phyloP scores from a whole-genome alignment of 441 rosid genomes.

The Manihot esculenta region DNA sequence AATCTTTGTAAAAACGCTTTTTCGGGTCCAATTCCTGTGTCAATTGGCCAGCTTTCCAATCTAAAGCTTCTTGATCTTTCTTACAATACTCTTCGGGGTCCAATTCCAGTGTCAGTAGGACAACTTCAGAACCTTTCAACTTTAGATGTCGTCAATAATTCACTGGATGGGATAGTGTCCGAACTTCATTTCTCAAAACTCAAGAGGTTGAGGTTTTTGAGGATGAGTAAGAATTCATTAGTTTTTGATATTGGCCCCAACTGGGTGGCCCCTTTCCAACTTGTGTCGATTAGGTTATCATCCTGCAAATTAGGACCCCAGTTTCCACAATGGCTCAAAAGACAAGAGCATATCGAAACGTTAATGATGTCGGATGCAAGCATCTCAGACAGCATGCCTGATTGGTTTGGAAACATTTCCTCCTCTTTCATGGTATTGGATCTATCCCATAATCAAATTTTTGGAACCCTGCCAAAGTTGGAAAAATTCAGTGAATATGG shows the following conservation, averaged over 20 bases:
- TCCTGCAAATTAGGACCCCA: constrained; percentile 29
- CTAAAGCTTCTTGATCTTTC: background rate
- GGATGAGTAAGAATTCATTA: constrained; percentile 22
- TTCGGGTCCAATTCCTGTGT: too few species aligned
- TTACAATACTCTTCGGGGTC: constrained; percentile 15
- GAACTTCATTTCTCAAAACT: constrained; percentile 36
- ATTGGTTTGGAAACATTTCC: constrained; percentile 28
- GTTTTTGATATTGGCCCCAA: constrained; percentile 25
- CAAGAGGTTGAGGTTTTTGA: constrained; percentile 25
- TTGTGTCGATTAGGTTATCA: background rate
- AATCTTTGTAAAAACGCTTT: too few species aligned
- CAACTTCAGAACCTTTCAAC: background rate
- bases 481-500: background rate
- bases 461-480: constrained; percentile 16
- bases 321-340: constrained; percentile 33
- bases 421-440: background rate
- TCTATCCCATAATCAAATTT: constrained; percentile 15
- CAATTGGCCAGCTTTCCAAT: too few species aligned
- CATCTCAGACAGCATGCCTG: constrained; percentile 22
- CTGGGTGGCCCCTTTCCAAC: constrained; percentile 36
- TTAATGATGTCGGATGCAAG: constrained; percentile 2
- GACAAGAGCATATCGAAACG: background rate
- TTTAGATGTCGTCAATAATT: background rate
- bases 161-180: constrained; percentile 17
- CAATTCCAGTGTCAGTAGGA: constrained; percentile 25